Base-by-base conservation (phyloP, 2,329 filamentous ascomycete genomes). In the Harringtonia lauricola region DNA sequence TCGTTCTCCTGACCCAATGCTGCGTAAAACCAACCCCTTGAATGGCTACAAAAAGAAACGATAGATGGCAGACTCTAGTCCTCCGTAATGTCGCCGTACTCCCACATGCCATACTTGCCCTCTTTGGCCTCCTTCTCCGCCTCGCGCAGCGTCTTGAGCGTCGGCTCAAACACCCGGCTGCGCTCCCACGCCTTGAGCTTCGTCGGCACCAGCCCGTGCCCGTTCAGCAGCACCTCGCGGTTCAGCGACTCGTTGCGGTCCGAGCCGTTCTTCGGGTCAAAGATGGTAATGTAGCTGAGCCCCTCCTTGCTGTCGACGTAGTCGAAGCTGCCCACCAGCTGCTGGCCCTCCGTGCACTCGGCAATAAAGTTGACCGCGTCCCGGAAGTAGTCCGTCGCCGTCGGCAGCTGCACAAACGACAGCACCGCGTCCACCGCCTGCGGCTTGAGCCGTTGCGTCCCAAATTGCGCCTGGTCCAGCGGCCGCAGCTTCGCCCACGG, bases 81-180 rank as follows among this genome's bases (percentile, higher is more conserved):
- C 68, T 95, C 89, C 14, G 87, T 94, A 58, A 95, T 73, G 62
- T 96, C 92, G 54, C 92, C 92, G 64, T 96, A 98, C 74, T 98
- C 92, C 89, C 90, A 98, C 76, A 95, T 92, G 36, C 92, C 92
- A 52, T 79, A 71, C 49, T 88, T 78, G 45, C 81, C 79, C 44
- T 76, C 70, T 75, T 94, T 95, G 5, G 90, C 90, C 61, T 82
- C 72, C 30, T 74, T 71, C 69, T 94, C 83, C 41, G 83, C 76
- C 61, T 83, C 74, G 57, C 76, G 81, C 49, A 95, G 67, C 54
- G 76, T 76, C 61, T 79, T 76, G 49, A 95, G 65, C 36, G 88
- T 78, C 29, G 84, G 74, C 45, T 74, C 74, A 37, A 86, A 85
- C 9, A 78, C 79, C 46, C 64, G 67, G 63, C 74, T 76, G 44